Conservation (phyloP, 345 rosid genomes). For the Physaria fendleri region DNA sequence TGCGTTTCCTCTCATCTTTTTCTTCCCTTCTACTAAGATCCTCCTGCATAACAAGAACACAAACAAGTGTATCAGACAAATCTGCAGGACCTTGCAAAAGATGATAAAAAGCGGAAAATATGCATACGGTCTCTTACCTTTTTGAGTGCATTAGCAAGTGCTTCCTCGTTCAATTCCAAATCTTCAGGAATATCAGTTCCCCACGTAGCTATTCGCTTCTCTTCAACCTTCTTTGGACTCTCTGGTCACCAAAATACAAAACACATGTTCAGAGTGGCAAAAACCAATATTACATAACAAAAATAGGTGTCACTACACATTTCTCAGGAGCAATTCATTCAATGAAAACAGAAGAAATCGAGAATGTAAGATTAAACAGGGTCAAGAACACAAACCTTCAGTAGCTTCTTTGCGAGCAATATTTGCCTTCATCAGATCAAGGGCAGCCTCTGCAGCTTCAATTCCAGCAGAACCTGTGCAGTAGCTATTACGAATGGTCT, state of each 20-base stretch:
- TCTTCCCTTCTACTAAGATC: constrained; percentile 46
- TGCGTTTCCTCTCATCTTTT: constrained; percentile 61
- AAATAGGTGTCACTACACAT: neutral
- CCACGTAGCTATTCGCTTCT: constrained; percentile 68
- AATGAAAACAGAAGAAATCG: neutral
- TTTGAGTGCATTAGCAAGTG: constrained; percentile 55
- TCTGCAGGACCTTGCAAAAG: neutral
- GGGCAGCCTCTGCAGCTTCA: constrained; percentile 87
- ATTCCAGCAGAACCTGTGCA: constrained; percentile 92
- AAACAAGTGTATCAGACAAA: neutral
- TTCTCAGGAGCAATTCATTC: neutral
- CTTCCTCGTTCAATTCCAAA: constrained; percentile 54
- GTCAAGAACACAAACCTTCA: constrained; percentile 33
- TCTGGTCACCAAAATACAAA: constrained; percentile 11
- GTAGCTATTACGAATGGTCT: constrained; percentile 70
- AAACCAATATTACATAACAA: neutral
- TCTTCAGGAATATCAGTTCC: constrained; percentile 71
- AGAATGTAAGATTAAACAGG: neutral
- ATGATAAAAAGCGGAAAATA: neutral
- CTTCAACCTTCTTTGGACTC: constrained; percentile 39
- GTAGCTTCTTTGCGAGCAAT: constrained; percentile 66
- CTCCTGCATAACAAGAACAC: constrained; percentile 37
- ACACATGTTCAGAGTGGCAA: neutral
- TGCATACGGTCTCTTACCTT: constrained; percentile 34
- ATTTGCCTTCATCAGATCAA: constrained; percentile 79